Evolutionary conservation across 208 protist species (phyloP).

Genomic region (Trypanosoma conorhini): DNA sequence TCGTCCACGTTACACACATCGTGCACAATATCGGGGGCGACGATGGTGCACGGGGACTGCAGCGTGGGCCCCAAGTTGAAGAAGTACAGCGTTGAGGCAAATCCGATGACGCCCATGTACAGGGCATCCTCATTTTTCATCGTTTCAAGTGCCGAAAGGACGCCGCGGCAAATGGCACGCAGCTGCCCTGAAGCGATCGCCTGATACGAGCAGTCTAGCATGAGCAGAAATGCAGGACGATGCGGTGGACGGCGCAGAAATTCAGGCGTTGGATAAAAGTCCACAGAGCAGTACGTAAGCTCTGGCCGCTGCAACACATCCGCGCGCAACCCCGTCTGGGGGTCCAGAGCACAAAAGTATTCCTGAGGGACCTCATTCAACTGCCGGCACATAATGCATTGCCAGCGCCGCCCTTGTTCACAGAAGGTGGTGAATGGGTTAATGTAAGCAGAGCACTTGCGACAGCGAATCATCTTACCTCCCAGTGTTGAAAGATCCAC

Average conservation of each 20-base stretch:
- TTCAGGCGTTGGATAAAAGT: slow-evolving; percentile 95
- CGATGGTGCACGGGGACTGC: slow-evolving; percentile 85
- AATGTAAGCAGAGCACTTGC: slow-evolving; percentile 95
- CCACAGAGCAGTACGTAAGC: slow-evolving; percentile 85
- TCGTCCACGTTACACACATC: slow-evolving; percentile 85
- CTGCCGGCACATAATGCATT: slow-evolving; percentile 94
- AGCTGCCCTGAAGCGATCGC: slow-evolving; percentile 89
- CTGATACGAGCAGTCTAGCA: slow-evolving; percentile 95
- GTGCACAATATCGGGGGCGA: slow-evolving; percentile 78
- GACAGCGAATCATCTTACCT: slow-evolving; percentile 80
- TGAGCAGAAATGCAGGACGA: slow-evolving; percentile 93
- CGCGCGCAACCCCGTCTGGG: slow-evolving; percentile 68
- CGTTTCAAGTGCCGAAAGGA: slow-evolving; percentile 64
- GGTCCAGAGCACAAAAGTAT: slow-evolving; percentile 90
- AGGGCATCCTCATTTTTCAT: slow-evolving; percentile 81
- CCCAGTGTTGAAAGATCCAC: slow-evolving; percentile 69
- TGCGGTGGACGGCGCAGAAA: slow-evolving; percentile 93
- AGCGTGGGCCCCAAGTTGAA: slow-evolving; percentile 85
- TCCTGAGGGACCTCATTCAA: slow-evolving; percentile 89
- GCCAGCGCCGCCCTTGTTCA: slow-evolving; percentile 92
- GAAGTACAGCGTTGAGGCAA: slow-evolving; percentile 91
- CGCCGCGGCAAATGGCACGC: slow-evolving; percentile 58
- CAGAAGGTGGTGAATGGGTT: slow-evolving; percentile 97
- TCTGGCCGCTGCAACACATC: slow-evolving; percentile 90
- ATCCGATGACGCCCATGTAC: slow-evolving; percentile 80